Conservation (phyloP, 2,329 filamentous ascomycete genomes). For the Sporothrix dimorphospora region DNA sequence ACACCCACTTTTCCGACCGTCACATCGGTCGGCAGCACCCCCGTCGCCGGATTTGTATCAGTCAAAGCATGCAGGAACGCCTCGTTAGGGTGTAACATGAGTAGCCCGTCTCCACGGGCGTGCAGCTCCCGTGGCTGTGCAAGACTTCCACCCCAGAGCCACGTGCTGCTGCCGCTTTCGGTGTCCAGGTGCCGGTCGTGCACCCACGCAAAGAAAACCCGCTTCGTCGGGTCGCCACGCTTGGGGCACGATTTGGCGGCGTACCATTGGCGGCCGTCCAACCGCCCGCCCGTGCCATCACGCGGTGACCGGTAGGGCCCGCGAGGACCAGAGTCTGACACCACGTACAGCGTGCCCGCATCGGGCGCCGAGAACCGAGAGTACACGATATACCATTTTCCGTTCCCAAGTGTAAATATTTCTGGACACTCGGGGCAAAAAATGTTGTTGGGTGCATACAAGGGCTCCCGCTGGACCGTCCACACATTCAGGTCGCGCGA, state of each 20-base stretch:
- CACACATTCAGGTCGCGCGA: constrained; percentile 41
- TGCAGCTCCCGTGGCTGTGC: constrained; percentile 40
- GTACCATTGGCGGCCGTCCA: constrained; percentile 45
- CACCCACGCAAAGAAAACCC: constrained; percentile 44
- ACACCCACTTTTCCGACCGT: no score
- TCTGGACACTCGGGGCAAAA: constrained; percentile 46
- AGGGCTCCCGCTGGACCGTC: constrained; percentile 39
- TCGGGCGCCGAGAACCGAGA: constrained; percentile 43
- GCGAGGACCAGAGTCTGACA: constrained; percentile 42
- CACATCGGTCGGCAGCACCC: no score
- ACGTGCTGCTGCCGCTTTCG: no score
- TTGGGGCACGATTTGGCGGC: constrained; percentile 44
- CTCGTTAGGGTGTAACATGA: constrained; percentile 31
- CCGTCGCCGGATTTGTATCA: no score
- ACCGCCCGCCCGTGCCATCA: constrained; percentile 41
- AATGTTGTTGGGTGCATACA: constrained; percentile 43
- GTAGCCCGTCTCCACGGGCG: not conserved
- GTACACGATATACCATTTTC: constrained; percentile 44
- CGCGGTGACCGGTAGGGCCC: constrained; percentile 44
- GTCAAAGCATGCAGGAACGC: constrained; percentile 31
- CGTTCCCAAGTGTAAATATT: constrained; percentile 41
- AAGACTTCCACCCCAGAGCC: constrained; percentile 46
- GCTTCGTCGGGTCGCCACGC: constrained; percentile 37
- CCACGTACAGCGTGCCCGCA: constrained; percentile 43
- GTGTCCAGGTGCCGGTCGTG: constrained; percentile 42